These are phyloP conservation scores for Botrytis aclada DNA, from an alignment of 2,329 filamentous ascomycete species.

Conservation along the genomic window DNA sequence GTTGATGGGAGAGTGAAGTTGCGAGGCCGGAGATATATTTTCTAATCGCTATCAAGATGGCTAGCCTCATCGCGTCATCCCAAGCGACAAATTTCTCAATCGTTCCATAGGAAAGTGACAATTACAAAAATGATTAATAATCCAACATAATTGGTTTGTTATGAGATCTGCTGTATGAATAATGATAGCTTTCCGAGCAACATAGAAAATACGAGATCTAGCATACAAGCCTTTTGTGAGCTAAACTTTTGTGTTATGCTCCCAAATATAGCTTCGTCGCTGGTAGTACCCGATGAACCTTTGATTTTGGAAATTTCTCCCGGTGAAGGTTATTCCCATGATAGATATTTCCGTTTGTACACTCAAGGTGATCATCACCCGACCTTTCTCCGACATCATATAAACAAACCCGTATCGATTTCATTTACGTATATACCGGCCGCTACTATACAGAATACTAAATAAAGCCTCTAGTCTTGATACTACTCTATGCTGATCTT, in stretches of 20 bases:
- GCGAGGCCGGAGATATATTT: constrained; percentile 16
- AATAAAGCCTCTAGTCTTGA: not conserved
- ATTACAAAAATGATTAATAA: constrained; percentile 20
- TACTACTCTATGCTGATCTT: not conserved
- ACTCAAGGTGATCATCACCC: not conserved
- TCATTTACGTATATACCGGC: not conserved
- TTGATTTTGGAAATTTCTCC: not conserved
- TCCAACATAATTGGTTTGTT: constrained; percentile 1
- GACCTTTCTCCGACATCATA: not conserved
- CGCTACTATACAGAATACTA: not conserved
- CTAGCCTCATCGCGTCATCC: constrained; percentile 20
- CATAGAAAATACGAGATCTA: not conserved
- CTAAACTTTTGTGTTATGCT: not conserved
- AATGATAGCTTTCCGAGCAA: not conserved
- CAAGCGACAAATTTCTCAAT: constrained; percentile 12
- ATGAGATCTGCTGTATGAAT: not conserved
- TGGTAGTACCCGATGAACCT: not conserved
- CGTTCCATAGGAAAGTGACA: not conserved
- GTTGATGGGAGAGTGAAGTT: not conserved
- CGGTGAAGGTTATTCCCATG: not conserved
- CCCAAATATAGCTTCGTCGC: not conserved
- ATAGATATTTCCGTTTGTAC: not conserved
- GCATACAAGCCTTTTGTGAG: not conserved
- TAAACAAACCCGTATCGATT: not conserved
- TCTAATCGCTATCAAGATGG: constrained; percentile 18